Base-by-base conservation (phyloP, 2,329 filamentous ascomycete genomes). In the Colletotrichum kahawae region DNA sequence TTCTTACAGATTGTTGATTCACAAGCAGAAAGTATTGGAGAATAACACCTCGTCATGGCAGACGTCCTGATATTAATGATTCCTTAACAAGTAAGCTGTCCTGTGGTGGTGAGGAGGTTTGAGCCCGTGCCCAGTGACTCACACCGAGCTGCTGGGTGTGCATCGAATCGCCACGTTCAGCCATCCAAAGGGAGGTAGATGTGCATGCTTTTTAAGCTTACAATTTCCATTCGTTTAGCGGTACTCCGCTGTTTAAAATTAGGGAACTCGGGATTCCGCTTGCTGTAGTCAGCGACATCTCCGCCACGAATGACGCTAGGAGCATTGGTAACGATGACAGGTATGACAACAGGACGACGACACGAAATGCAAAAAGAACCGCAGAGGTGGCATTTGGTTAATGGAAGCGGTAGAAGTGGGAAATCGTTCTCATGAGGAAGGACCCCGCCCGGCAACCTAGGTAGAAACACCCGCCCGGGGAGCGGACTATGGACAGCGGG, bases 341-440 rank as follows among this genome's bases (percentile, higher is more conserved):
- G 1, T 1, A 12, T 16, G 7, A 38, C 2, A 7, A 8, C 36
- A 18, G 2, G 14, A 3, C 36, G 7, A 38, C 2, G 14, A 8
- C 14, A 18, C 4, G 14, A 2, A 38, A 38, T 4, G 16, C 16
- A 2, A 3, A 38, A 38, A 8, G 36, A 2, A n/a, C 36, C 36
- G 9, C 10, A 34, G 33, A 36, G 14, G 13, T 10, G 10, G 12
- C 33, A 6, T 14, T 5, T 14, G 31, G 6, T 8, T 14, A 36
- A 14, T 14, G 33, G 33, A 10, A 10, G 12, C 33, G 4, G 33
- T 10, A 33, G 10, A 33, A 33, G 33, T 4, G 31, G 9, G 9
- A 27, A 27, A 27, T 27, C 24, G 24, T 27, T 27, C 24, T 27
- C 24, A 27, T 27, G 24, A 24, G 24, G 24, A 24, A 24, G 24